Evolutionary conservation across 2,329 filamentous ascomycete genomes (phyloP), one percentile per base, ranked within the genome.

Genomic region (Penicillium aurantiogriseum): DNA sequence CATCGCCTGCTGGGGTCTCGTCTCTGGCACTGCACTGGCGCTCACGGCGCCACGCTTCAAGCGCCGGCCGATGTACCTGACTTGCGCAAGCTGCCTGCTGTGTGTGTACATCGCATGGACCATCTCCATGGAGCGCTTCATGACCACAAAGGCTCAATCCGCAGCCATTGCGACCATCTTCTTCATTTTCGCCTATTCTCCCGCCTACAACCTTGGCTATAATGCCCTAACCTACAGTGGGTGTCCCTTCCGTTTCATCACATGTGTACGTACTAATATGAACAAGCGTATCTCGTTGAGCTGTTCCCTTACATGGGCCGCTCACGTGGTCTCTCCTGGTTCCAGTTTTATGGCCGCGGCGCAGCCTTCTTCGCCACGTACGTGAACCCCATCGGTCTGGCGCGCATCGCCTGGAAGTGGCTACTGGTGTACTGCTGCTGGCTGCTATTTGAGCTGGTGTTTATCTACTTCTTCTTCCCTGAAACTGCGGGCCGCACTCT

Each of bases 151-250:
- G 23, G 75, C 76, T 35, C 63, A 65, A 17, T 72, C 77, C 25
- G 74, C 77, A 3, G 76, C 76, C 9, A 70, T 70, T 10, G 64
- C 74, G 7, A 70, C 77, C 38, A 64, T 86, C 33, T 81, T 87
- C 70, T 87, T 85, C 71, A 85, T 84, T 63, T 87, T 85, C 60
- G 75, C 78, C 4, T 88, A 86, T 69, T 79, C 79, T 10, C 83
- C 84, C 4, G 77, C 75, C 59, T 88, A 88, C 69, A 87, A 87
- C 63, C 78, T 88, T 49, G 85, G 84, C n/a, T 86, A 87, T 69
- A 88, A 88, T 66, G 83, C 85, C 15, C 75, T 88, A 54, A 86
- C 84, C n/a, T 67, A 67, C 51, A 67, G 65, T 67, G n/a, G 9
- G 59, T 40, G 48, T 45, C 27, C 19, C 19, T 31, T 19, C 21